Conservation (phyloP, 2,329 filamentous ascomycete species). For the Penicillium thymicola region DNA sequence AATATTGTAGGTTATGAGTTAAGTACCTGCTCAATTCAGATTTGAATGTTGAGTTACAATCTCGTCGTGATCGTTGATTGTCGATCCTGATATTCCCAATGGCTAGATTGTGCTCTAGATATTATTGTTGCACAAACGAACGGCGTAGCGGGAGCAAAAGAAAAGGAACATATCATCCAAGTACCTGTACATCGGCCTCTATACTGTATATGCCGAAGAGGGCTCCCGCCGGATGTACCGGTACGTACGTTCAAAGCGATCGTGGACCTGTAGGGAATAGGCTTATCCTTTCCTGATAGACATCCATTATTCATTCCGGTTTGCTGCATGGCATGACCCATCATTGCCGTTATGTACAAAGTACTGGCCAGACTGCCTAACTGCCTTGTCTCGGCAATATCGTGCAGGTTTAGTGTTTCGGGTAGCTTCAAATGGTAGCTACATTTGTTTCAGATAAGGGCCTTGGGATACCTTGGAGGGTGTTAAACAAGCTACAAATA, state of each 20-base stretch:
- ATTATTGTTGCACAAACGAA: background rate
- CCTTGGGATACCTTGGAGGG: background rate
- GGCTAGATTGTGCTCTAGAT: background rate
- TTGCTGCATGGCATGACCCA: background rate
- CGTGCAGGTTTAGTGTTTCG: background rate
- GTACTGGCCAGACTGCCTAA: background rate
- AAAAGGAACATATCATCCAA: background rate
- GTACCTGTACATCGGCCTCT: background rate
- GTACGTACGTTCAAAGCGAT: background rate
- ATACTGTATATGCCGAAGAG: background rate
- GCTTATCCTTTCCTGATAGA: background rate
- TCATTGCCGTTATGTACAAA: background rate
- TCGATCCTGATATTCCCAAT: background rate
- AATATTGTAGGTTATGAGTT: background rate
- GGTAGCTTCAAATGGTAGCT: background rate
- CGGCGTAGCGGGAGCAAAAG: background rate
- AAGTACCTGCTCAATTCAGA: background rate
- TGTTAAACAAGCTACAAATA: background rate
- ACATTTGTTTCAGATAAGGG: background rate
- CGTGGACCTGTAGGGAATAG: background rate
- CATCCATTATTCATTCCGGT: background rate
- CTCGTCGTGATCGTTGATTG: background rate
- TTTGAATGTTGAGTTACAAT: background rate
- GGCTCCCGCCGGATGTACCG: background rate
- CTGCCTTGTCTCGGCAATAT: background rate